Percentiles rank a stretch among this genome's conserved stretches.
phyloP scores from a whole-genome alignment of 495 filamentous ascomycete species.

The Geoglossum glabrum region DNA sequence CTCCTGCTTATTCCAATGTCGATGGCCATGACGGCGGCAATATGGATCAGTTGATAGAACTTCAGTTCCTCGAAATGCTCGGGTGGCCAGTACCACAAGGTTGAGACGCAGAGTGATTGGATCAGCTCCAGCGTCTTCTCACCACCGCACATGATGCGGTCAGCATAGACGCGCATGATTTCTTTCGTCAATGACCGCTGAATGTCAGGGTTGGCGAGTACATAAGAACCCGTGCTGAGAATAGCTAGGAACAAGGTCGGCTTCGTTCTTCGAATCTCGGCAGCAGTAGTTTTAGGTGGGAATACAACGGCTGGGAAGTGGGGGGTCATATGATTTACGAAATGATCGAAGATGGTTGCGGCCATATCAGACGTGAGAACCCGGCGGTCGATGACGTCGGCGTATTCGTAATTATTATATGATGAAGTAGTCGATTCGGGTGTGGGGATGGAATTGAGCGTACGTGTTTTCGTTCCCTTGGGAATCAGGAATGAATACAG shows the following conservation, averaged over 20 bases:
- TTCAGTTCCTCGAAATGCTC: constrained; percentile 73
- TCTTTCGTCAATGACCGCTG: constrained; percentile 46
- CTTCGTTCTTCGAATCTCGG: constrained; percentile 45
- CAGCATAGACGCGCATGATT: constrained; percentile 49
- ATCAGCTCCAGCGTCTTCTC: constrained; percentile 76
- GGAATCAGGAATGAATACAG: constrained; percentile 8
- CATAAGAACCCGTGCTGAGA: constrained; percentile 37
- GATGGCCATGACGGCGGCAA: constrained; percentile 67
- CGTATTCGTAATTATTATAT: constrained; percentile 18
- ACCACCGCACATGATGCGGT: constrained; percentile 51
- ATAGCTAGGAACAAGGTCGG: constrained; percentile 71
- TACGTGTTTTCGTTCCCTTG: not conserved
- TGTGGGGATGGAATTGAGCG: not conserved
- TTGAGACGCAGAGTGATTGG: constrained; percentile 52
- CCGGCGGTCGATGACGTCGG: constrained; percentile 52
- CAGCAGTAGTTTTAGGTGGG: constrained; percentile 39
- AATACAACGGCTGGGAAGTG: constrained; percentile 71
- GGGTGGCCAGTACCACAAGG: constrained; percentile 69
- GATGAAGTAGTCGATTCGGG: constrained; percentile 2
- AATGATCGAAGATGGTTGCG: constrained; percentile 43
- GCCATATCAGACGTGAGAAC: constrained; percentile 44
- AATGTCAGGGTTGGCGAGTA: constrained; percentile 28
- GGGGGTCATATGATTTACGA: constrained; percentile 42
- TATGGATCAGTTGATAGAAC: constrained; percentile 73
- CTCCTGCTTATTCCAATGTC: constrained; percentile 64